Evolutionary conservation across 345 rosid species (phyloP), one percentile per base, ranked within the genome.

Genomic region (Raphanus raphanistrum): DNA sequence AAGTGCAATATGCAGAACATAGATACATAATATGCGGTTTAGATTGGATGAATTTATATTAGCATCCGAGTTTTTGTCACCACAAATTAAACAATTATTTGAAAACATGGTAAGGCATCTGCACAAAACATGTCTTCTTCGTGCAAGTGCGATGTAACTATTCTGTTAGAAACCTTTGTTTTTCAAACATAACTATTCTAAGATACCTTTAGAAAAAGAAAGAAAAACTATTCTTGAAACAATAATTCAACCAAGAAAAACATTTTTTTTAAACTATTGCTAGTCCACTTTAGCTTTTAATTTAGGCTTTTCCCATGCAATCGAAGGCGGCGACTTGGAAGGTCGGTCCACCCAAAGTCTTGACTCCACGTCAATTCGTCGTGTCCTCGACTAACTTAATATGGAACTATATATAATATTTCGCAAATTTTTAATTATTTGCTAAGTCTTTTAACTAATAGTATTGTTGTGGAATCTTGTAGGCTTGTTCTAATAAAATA

Each of bases 361-460:
- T 71, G 71, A 64, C 71, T 63, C 70, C 58, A 78, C 81, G 67
- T 77, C 81, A 77, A 64, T 27, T 77, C 59, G 48, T 71, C 64
- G 74, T 76, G 80, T 70, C 63, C 69, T 76, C 74, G 71, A 62
- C 75, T 25, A 76, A 69, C 69, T 63, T 25, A 21, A 68, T 60
- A 76, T 25, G 70, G 68, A 76, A 60, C 52, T 45, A 67, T 7
- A 35, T 45, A 67, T 7, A 35, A 8, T n/a, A 54, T 35, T n/a
- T 54, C 29, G 26, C 15, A 54, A 11, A 16, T 3, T 17, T 61
- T 41, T 3, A 4, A 12, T 29, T 9, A 11, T 9, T 74, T 55
- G 27, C 38, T 26, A 38, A 57, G 8, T 16, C 58, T 54, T 16
- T 54, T 16, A 8, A 8, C 43, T 6, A 54, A 54, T 16, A 54